Conservation (phyloP, 805 yeast species). For the Danielia oregonensis region DNA sequence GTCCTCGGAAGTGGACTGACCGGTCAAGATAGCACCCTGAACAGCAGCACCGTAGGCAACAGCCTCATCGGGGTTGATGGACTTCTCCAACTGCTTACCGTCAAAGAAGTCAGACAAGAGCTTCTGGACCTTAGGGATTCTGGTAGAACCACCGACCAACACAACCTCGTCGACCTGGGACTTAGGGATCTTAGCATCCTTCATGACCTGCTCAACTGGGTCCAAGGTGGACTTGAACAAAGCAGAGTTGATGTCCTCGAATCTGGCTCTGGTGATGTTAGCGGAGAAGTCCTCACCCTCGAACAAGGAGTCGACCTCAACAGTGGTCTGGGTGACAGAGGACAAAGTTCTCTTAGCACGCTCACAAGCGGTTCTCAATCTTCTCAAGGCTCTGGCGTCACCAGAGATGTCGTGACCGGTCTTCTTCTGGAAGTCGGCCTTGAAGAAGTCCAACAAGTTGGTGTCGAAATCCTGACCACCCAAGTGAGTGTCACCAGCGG, state of each 20-base stretch:
- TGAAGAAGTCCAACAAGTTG: slow-evolving; percentile 47
- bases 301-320: slow-evolving; percentile 91
- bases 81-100: slow-evolving; percentile 95
- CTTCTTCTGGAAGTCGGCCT: slow-evolving; percentile 45
- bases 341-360: slow-evolving; percentile 97
- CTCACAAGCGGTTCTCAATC: slow-evolving; percentile 96
- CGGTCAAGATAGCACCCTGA: slow-evolving; percentile 74
- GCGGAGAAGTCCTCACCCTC: slow-evolving; percentile 96
- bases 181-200: slow-evolving; percentile 87
- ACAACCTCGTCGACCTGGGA: slow-evolving; percentile 91
- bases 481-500: slow-evolving; percentile 56
- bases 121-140: slow-evolving; percentile 98
- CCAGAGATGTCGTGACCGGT: slow-evolving; percentile 44
- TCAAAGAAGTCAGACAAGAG: slow-evolving; percentile 84
- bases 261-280: slow-evolving; percentile 94
- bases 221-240: slow-evolving; percentile 91
- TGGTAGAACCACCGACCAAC: slow-evolving; percentile 97
- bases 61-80: slow-evolving; percentile 99
- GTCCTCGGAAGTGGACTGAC: slow-evolving; percentile 47
- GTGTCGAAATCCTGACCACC: slow-evolving; percentile 53
- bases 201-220: slow-evolving; percentile 93
- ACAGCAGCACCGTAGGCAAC: slow-evolving; percentile 99
- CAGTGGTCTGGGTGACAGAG: slow-evolving; percentile 90
- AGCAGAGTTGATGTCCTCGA: slow-evolving; percentile 92
- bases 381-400: slow-evolving; percentile 51